Base-by-base conservation (phyloP, 2,329 filamentous ascomycete genomes). In the Pyrenophora graminea region DNA sequence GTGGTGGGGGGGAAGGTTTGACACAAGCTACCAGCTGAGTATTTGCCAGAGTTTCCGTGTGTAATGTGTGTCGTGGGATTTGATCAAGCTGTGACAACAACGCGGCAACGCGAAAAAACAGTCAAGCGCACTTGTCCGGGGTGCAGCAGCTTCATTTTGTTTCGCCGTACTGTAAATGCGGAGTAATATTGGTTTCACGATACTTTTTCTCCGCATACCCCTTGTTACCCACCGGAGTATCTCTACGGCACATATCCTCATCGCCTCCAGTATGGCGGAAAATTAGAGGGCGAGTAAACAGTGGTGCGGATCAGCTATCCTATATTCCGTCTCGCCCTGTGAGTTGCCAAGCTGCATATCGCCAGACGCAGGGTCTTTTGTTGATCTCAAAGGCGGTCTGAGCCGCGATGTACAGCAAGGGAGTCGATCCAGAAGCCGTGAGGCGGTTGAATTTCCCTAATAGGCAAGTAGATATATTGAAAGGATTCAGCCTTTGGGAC, bases 361-460 rank as follows among this genome's bases (percentile, higher is more conserved):
- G 19, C 15, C 13, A 21, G 21, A 47, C n/a, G 45, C 37, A 41
- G 45, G 37, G 30, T 30, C 27, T 30, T 6, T 33, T 39, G 37
- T 17, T 47, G 45, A 47, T 47, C 45, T 30, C 30, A 34, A 41
- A 41, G 45, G 45, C 45, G 45, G 45, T 36, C 45, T 34, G 31
- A 37, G 45, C 45, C 38, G 25, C 34, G 30, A 47, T 39, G 33
- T 33, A 40, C 30, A 36, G 19, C 19, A 47, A 40, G 44, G 36
- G 27, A 13, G 27, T 13, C 27, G 27, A 30, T 5, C 27, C 10
- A 30, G 27, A 5, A 30, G 27, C 27, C 10, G 19, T 32, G 18
- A 25, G 42, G 42, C 48, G 48, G 48, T 15, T 46, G 10, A 19
- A 9, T 31, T 46, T 46, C 48, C 48, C 6, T 13, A 36, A 40